phyloP scores from a whole-genome alignment of 345 rosid species.

The Raphanus sativus region DNA sequence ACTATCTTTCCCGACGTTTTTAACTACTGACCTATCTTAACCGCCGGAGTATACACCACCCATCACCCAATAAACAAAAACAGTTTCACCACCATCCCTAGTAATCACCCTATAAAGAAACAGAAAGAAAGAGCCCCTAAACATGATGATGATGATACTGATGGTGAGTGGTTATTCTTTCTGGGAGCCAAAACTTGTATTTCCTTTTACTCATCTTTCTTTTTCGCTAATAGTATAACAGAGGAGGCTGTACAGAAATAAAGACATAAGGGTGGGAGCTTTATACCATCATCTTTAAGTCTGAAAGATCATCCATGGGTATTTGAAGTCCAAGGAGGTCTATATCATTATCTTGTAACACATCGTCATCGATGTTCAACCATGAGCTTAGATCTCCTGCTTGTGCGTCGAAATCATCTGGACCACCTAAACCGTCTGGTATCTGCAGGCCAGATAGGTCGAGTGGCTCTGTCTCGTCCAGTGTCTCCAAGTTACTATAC shows the following conservation, averaged over 20 bases:
- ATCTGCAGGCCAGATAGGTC: constrained; percentile 71
- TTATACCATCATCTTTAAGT: constrained; percentile 91
- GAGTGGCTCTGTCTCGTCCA: constrained; percentile 68
- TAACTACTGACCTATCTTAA: constrained; percentile 54
- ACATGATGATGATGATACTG: constrained; percentile 36
- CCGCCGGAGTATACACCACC: constrained; percentile 36
- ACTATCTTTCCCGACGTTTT: constrained; percentile 32
- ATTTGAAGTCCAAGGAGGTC: constrained; percentile 96
- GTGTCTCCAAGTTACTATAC: constrained; percentile 54
- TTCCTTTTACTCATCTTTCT: constrained; percentile 28
- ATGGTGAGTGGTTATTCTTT: constrained; percentile 57
- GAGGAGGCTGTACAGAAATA: constrained; percentile 74
- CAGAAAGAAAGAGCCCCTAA: constrained; percentile 12
- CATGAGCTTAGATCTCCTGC: constrained; percentile 88
- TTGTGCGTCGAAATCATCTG: constrained; percentile 55
- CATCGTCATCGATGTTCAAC: constrained; percentile 94
- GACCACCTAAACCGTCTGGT: constrained; percentile 60
- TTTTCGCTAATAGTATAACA: constrained; percentile 58
- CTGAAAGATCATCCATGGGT: constrained; percentile 98
- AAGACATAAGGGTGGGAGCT: constrained; percentile 21
- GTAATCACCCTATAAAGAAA: constrained; percentile 21
- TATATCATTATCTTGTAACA: constrained; percentile 61
- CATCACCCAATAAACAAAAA: constrained; percentile 34
- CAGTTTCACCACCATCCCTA: constrained; percentile 3
- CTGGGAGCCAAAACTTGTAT: constrained; percentile 45